phyloP scores from a whole-genome alignment of 1,284 basidiomycete species.

The Cutaneotrichosporon spelunceum region DNA sequence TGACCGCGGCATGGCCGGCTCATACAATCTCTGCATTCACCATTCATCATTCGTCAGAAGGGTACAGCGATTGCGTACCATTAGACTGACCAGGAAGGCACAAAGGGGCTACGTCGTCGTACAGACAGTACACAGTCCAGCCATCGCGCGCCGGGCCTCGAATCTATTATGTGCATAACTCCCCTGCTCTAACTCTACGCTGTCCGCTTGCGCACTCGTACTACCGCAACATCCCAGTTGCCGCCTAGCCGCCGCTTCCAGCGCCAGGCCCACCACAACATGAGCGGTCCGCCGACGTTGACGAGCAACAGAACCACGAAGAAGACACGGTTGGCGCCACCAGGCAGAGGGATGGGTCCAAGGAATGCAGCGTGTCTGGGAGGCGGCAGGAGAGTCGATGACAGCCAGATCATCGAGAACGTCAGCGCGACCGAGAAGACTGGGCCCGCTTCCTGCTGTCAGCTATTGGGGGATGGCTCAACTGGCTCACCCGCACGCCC shows the following conservation, averaged over 20 bases:
- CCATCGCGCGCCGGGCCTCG: not conserved
- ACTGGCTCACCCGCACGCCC: slow-evolving; percentile 64
- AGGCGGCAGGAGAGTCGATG: slow-evolving; percentile 32
- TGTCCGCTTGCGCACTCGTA: slow-evolving; percentile 30
- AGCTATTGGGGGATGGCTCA: not conserved
- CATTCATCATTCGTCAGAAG: slow-evolving; percentile 13
- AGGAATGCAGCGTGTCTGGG: not conserved
- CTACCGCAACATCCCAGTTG: slow-evolving; percentile 45
- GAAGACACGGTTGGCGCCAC: slow-evolving; percentile 27
- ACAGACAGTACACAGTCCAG: too few relatives aligned
- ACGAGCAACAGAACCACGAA: slow-evolving; percentile 27
- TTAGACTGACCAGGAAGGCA: too few relatives aligned
- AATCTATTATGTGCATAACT: slow-evolving; percentile 9
- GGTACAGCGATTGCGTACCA: too few relatives aligned
- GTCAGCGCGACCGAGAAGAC: slow-evolving; percentile 38
- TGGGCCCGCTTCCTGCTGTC: slow-evolving; percentile 35
- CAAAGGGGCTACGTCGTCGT: too few relatives aligned
- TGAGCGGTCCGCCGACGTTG: slow-evolving; percentile 40
- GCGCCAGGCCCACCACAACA: slow-evolving; percentile 45
- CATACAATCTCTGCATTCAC: slow-evolving; percentile 7
- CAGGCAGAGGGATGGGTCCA: slow-evolving; percentile 13
- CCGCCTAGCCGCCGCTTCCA: slow-evolving; percentile 45
- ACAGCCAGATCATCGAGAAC: slow-evolving; percentile 32
- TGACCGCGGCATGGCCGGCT: not conserved
- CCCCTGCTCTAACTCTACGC: not conserved